Evolutionary conservation across 148 eudicot species (phyloP).

Genomic region (Salicornia ramosissima): DNA sequence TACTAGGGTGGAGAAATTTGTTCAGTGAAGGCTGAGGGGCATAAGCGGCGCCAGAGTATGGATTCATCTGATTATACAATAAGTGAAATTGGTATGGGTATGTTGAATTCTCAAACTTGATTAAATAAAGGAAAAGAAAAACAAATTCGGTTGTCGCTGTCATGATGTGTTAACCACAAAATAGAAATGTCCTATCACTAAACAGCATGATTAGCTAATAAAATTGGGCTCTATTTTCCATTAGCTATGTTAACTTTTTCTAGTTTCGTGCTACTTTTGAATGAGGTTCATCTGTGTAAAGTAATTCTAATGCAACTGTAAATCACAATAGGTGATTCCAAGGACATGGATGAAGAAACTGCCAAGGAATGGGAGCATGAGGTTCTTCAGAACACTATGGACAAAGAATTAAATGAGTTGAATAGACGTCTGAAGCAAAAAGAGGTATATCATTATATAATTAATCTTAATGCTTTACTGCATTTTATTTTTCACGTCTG

Average conservation of each 20-base stretch:
- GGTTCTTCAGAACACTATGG: conserved; percentile 86
- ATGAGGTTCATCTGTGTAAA: conserved; percentile 8
- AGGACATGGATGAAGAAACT: conserved; percentile 85
- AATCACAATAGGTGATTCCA: conserved; percentile 59
- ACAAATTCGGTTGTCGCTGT: neutral
- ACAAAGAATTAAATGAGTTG: conserved; percentile 82
- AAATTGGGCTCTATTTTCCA: neutral
- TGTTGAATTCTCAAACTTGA: neutral
- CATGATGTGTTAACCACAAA: neutral
- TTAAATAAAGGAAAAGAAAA: neutral
- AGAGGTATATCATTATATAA: conserved; percentile 43
- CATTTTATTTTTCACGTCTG: neutral
- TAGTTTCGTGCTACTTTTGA: neutral
- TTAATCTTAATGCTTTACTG: conserved; percentile 2
- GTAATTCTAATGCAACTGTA: conserved; percentile 10
- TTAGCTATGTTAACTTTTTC: neutral
- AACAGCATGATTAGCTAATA: neutral
- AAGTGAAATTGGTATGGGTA: conserved; percentile 71
- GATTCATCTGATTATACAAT: conserved; percentile 81
- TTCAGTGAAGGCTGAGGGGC: conserved; percentile 62
- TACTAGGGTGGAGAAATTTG: conserved; percentile 46
- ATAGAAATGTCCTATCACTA: neutral
- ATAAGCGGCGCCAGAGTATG: conserved; percentile 83
- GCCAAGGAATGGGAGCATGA: conserved; percentile 98
- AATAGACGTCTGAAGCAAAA: conserved; percentile 88